phyloP scores from a whole-genome alignment of 2,329 filamentous ascomycete genomes.

The Biscogniauxia marginata region DNA sequence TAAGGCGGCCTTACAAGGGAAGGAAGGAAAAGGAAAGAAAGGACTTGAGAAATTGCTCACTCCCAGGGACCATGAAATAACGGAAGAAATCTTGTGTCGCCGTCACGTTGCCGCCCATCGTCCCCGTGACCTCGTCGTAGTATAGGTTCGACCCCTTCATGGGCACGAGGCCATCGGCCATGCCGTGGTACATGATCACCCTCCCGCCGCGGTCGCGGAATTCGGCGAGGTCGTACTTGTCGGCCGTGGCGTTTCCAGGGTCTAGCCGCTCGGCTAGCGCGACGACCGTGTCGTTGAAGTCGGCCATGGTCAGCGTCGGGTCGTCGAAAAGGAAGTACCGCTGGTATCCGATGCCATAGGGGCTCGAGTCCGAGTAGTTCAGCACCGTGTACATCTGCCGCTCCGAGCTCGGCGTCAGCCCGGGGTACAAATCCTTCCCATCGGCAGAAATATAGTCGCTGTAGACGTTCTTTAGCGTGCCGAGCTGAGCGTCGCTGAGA shows the following conservation, averaged over 20 bases:
- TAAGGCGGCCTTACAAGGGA: background rate
- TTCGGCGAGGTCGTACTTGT: slow-evolving; percentile 37
- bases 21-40: background rate
- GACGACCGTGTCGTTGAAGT: slow-evolving; percentile 34
- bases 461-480: slow-evolving; percentile 34
- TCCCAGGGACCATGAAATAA: slow-evolving; percentile 53
- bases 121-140: slow-evolving; percentile 30
- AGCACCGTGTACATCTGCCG: slow-evolving; percentile 33
- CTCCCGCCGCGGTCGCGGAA: slow-evolving; percentile 42
- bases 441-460: slow-evolving; percentile 24
- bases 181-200: slow-evolving; percentile 47
- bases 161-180: slow-evolving; percentile 41
- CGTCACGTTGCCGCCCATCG: slow-evolving; percentile 29
- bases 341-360: slow-evolving; percentile 35
- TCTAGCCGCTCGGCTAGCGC: slow-evolving; percentile 32
- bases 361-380: slow-evolving; percentile 31
- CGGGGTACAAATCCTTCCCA: slow-evolving; percentile 40
- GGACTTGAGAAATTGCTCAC: background rate
- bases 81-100: slow-evolving; percentile 49
- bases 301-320: slow-evolving; percentile 34
- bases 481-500: slow-evolving; percentile 43
- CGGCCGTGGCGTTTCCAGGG: slow-evolving; percentile 39
- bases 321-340: slow-evolving; percentile 42
- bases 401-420: slow-evolving; percentile 49
- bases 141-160: slow-evolving; percentile 35